phyloP scores from a whole-genome alignment of 352 stramenopile genomes.

The Thalassiosira exigua region DNA sequence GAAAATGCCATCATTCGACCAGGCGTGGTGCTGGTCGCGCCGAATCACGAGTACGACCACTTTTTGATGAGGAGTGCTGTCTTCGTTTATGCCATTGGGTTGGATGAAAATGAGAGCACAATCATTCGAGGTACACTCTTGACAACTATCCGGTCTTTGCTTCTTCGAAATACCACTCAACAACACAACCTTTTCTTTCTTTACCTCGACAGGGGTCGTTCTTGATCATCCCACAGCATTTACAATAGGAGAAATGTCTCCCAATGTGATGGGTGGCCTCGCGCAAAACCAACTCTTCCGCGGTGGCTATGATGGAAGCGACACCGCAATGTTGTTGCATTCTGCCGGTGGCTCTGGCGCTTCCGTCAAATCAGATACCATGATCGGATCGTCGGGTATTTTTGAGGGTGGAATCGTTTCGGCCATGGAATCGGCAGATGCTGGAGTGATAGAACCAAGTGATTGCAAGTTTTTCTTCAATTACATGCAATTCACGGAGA shows the following conservation, averaged over 20 bases:
- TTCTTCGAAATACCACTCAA: too few relatives aligned
- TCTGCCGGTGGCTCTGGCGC: conserved; percentile 49
- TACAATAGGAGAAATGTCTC: conserved; percentile 75
- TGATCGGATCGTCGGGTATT: conserved; percentile 74
- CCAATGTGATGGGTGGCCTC: conserved; percentile 49
- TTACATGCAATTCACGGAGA: conserved; percentile 77
- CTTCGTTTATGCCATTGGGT: conserved; percentile 79
- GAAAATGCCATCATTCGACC: conserved; percentile 70
- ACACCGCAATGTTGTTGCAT: conserved; percentile 76
- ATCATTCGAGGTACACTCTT: too few relatives aligned
- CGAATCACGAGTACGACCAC: conserved; percentile 78
- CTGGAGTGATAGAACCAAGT: conserved; percentile 41
- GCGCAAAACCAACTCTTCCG: conserved; percentile 68
- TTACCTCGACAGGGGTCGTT: conserved; percentile 76
- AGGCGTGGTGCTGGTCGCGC: conserved; percentile 71
- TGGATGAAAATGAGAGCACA: conserved; percentile 64
- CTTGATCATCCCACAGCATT: conserved; percentile 83
- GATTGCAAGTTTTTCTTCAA: conserved; percentile 84
- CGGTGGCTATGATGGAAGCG: conserved; percentile 67
- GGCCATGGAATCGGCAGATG: conserved; percentile 56
- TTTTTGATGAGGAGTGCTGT: conserved; percentile 76
- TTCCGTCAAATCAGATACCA: conserved; percentile 51
- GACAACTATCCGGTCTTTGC: too few relatives aligned
- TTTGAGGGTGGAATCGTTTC: conserved; percentile 74
- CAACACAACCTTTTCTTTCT: too few relatives aligned